Evolutionary conservation across 2,329 filamentous ascomycete species (phyloP).

Genomic region (Fusarium caatingaense): DNA sequence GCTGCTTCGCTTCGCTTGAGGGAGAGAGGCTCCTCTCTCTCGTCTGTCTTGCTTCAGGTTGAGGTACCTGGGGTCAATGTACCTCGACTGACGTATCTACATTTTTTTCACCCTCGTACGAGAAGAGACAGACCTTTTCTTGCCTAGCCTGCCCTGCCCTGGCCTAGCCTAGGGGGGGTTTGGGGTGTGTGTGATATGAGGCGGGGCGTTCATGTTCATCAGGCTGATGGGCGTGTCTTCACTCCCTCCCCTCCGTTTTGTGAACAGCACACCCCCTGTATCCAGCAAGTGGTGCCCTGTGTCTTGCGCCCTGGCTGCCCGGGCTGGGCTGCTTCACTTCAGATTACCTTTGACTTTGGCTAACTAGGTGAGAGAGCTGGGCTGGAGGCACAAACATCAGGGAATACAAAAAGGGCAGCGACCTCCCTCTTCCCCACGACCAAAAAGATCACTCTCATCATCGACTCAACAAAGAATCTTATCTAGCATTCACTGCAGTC

Average conservation of each 20-base stretch:
- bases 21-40: neutral
- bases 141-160: neutral
- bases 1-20: neutral
- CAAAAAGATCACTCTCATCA: conserved; percentile 37
- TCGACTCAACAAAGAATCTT: conserved; percentile 41
- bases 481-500: conserved; percentile 29
- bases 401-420: conserved; percentile 49
- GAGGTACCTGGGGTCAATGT: conserved; percentile 40
- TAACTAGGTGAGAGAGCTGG: conserved; percentile 41
- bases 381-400: conserved; percentile 48
- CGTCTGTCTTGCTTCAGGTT: conserved; percentile 38
- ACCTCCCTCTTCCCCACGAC: conserved; percentile 46
- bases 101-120: conserved; percentile 33
- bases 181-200: conserved; percentile 1
- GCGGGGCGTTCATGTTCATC: conserved; percentile 31
- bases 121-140: conserved; percentile 13
- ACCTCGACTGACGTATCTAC: conserved; percentile 47
- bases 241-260: conserved; percentile 15
- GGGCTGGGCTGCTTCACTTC: conserved; percentile 48
- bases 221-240: conserved; percentile 25
- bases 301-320: conserved; percentile 45
- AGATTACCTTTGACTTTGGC: conserved; percentile 47
- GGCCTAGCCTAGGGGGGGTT: neutral
- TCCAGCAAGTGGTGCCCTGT: conserved; percentile 43
- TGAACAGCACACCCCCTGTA: conserved; percentile 26